Conservation (phyloP, 805 yeast genomes). For the Sugiyamaella americana region DNA sequence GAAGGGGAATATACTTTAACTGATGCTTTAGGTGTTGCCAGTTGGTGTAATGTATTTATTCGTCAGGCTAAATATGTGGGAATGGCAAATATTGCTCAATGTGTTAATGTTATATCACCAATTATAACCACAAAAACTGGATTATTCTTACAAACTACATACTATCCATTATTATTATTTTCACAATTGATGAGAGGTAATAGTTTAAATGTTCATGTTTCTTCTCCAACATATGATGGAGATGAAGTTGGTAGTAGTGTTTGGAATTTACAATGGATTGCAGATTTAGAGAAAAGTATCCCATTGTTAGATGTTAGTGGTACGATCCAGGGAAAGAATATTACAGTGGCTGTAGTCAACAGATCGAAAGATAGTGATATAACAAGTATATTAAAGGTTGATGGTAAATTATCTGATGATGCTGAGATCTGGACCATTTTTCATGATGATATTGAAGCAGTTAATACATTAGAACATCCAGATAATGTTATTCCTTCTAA, state of each 20-base stretch:
- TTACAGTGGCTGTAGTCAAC: constrained; percentile 31
- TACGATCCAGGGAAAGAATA: constrained; percentile 23
- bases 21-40: constrained; percentile 34
- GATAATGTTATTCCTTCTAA: constrained; percentile 15
- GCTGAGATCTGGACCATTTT: constrained; percentile 25
- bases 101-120: constrained; percentile 36
- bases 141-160: constrained; percentile 31
- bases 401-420: constrained; percentile 10
- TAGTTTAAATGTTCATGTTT: constrained; percentile 30
- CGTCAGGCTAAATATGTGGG: constrained; percentile 31
- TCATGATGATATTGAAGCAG: constrained; percentile 30
- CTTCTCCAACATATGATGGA: constrained; percentile 28
- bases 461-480: constrained; percentile 29
- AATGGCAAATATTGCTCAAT: constrained; percentile 34
- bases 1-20: constrained; percentile 31
- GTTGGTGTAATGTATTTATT: constrained; percentile 33
- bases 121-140: constrained; percentile 29
- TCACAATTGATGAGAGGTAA: constrained; percentile 33
- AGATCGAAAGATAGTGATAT: constrained; percentile 26
- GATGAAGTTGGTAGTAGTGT: constrained; percentile 22
- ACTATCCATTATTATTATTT: constrained; percentile 29
- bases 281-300: constrained; percentile 19
- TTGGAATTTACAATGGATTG: constrained; percentile 24
- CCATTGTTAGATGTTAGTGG: constrained; percentile 30
- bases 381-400: constrained; percentile 22